Evolutionary conservation across 176 grass and related monocot species (phyloP).

Genomic region (Carex littledalei): DNA sequence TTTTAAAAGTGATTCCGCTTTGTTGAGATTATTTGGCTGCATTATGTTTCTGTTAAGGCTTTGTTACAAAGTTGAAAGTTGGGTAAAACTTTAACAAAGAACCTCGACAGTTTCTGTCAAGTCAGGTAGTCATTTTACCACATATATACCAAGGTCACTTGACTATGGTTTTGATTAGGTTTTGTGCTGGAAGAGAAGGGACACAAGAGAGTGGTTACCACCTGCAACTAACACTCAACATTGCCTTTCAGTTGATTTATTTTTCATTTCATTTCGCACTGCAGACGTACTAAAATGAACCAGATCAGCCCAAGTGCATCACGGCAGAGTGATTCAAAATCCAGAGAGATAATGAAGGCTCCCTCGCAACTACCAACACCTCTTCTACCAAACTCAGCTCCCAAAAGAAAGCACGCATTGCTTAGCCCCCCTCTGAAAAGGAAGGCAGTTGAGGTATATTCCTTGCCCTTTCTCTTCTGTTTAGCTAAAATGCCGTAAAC

Average conservation of each 20-base stretch:
- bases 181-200: background rate
- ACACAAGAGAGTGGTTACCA: conserved; percentile 5
- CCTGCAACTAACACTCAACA: background rate
- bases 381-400: conserved; percentile 16
- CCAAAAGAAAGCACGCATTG: conserved; percentile 37
- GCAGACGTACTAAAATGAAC: conserved; percentile 47
- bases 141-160: background rate
- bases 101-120: background rate
- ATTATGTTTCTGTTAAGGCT: background rate
- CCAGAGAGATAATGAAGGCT: conserved; percentile 32
- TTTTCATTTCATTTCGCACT: conserved; percentile 25
- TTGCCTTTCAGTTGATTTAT: background rate
- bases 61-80: background rate
- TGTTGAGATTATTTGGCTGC: background rate
- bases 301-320: conserved; percentile 31
- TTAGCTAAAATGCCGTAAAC: conserved; percentile 2
- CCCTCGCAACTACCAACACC: conserved; percentile 27
- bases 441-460: conserved; percentile 48
- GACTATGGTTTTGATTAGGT: background rate
- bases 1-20: background rate
- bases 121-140: background rate
- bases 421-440: conserved; percentile 45
- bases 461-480: conserved; percentile 13
- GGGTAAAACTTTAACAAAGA: background rate
- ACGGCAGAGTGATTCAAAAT: conserved; percentile 29